A percentile compares a stretch with the other conserved stretches of the same genome.
These are phyloP conservation scores for Meira nashicola DNA, from an alignment of 1,284 basidiomycete genomes.

Conservation along the genomic window DNA sequence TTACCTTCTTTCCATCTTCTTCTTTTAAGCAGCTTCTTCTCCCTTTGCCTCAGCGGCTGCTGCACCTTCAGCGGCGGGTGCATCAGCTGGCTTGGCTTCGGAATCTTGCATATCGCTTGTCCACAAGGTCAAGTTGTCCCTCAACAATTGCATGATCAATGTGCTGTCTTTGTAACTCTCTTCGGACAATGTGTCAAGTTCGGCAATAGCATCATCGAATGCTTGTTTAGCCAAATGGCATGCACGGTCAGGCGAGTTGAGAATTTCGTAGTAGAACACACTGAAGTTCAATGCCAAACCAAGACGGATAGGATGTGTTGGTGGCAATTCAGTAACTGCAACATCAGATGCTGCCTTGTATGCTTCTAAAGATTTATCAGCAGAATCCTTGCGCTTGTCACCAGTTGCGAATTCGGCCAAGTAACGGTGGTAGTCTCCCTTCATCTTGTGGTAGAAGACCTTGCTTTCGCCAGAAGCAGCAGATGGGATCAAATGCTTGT, in stretches of 20 bases:
- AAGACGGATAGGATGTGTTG: slow-evolving; percentile 98
- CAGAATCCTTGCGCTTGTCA: slow-evolving; percentile 96
- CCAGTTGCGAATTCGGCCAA: slow-evolving; percentile 98
- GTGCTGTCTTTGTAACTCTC: slow-evolving; percentile 84
- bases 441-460: slow-evolving; percentile 99
- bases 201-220: slow-evolving; percentile 98
- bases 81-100: slow-evolving; percentile 51
- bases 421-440: slow-evolving; percentile 99
- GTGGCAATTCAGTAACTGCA: slow-evolving; percentile 93
- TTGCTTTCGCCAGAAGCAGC: slow-evolving; percentile 97
- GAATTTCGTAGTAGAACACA: slow-evolving; percentile 99
- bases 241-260: slow-evolving; percentile 97
- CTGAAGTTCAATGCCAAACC: slow-evolving; percentile 99
- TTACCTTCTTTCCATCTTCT: slow-evolving; percentile 4
- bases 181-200: slow-evolving; percentile 98
- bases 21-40: slow-evolving; percentile 50
- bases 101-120: slow-evolving; percentile 79
- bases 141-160: slow-evolving; percentile 97
- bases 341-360: slow-evolving; percentile 99
- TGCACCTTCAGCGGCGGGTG: slow-evolving; percentile 35
- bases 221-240: slow-evolving; percentile 99
- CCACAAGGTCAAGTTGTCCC: slow-evolving; percentile 95
- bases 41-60: slow-evolving; percentile 46
- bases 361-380: slow-evolving; percentile 96
- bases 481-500: slow-evolving; percentile 98